Evolutionary conservation across 2,329 filamentous ascomycete genomes (phyloP).

Genomic region (Trichophyton benhamiae): DNA sequence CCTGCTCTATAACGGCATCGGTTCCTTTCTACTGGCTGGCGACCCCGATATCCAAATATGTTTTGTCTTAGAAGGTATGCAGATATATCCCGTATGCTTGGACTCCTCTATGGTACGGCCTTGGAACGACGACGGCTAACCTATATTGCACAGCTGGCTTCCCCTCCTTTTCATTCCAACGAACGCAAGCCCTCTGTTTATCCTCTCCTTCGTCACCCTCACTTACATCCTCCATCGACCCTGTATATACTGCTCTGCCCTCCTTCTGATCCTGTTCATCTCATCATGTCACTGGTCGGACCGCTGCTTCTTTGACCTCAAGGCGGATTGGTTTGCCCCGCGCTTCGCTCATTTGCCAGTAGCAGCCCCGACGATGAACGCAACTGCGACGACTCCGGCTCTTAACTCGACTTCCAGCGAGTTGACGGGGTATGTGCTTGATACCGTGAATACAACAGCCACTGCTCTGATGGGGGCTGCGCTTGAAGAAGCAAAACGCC

Average conservation of each 20-base stretch:
- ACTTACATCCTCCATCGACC: conserved; percentile 94
- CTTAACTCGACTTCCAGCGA: conserved; percentile 17
- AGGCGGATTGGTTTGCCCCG: conserved; percentile 87
- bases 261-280: conserved; percentile 87
- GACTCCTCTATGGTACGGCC: neutral
- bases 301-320: conserved; percentile 85
- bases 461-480: conserved; percentile 55
- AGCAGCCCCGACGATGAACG: neutral
- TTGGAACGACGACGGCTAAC: conserved; percentile 3
- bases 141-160: conserved; percentile 51
- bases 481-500: conserved; percentile 46
- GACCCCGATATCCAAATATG: conserved; percentile 26
- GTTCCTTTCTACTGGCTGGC: neutral
- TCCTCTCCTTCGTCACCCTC: conserved; percentile 78
- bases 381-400: conserved; percentile 19
- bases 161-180: conserved; percentile 80
- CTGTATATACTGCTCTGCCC: conserved; percentile 93
- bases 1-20: neutral
- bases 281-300: conserved; percentile 85
- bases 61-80: conserved; percentile 55
- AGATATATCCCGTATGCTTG: neutral
- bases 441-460: conserved; percentile 56
- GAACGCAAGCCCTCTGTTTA: conserved; percentile 72
- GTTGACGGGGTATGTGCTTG: conserved; percentile 28
- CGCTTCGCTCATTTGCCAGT: conserved; percentile 34